Base-by-base conservation (phyloP, 768 basidiomycete genomes). In the Boletus tomentosulus region DNA sequence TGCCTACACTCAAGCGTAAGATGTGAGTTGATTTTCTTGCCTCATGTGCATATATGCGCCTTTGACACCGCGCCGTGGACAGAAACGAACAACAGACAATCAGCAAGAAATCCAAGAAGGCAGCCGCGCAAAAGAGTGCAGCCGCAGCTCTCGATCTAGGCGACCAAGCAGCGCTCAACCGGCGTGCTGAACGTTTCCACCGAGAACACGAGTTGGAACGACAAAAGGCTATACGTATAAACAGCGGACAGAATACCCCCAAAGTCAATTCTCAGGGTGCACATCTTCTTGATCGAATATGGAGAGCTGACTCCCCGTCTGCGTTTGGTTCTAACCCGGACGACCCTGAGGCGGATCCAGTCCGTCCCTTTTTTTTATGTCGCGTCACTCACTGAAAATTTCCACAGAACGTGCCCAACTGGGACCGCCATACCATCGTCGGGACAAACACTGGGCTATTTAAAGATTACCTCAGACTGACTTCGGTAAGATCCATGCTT, bases 351-450 rank as follows among this genome's bases (percentile, higher is more conserved):
- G 83, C 78, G 51, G 82, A 86, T 66, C 81, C 85, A 54, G 87
- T 90, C 63, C 41, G 86, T 76, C 46, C 47, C 27, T 34, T 24
- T 39, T 24, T 8, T 34, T 25, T 22, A 13, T 34, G 8, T 43
- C 1, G 53, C 44, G 45, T 59, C 38, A 34, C 46, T 46, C 53
- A 45, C 54, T 31, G 16, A 65, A 24, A 35, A 31, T n/a, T 31
- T 42, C 42, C 35, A 6, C 61, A 98, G 96, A 96, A 95, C 63
- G 94, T 96, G 9, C 86, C 93, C 50, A 87, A 95, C 67, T 99
- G 97, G 97, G 97, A 99, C 74, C 84, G 84, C 54, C 80, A 85
- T 71, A 98, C 95, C 7, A 98, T 99, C 62, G 92, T 96, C 52
- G 97, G 97, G 47, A 95, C 88, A 39, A 93, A 82, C 50, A 78